These are phyloP conservation scores for Trichoderma simmonsii DNA, from an alignment of 2,329 filamentous ascomycete species.

Conservation along the genomic window DNA sequence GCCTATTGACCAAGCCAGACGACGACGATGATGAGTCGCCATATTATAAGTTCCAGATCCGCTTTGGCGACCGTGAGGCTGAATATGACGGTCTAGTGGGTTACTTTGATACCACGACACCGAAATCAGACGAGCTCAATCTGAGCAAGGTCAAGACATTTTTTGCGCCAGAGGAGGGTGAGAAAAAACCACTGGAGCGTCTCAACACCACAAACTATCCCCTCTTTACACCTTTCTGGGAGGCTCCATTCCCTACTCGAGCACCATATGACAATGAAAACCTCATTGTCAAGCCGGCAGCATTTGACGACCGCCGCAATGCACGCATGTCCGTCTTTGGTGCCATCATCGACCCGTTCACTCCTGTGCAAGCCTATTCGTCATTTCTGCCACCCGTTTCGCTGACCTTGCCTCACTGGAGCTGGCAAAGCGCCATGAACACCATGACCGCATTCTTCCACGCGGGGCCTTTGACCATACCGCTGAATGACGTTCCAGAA, in stretches of 20 bases:
- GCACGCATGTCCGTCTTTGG: neutral
- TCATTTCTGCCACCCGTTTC: slow-evolving; percentile 31
- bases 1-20: neutral
- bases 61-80: neutral
- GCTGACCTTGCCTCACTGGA: slow-evolving; percentile 36
- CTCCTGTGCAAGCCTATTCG: neutral
- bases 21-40: neutral
- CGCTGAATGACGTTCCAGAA: slow-evolving; percentile 10
- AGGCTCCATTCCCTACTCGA: neutral
- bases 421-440: slow-evolving; percentile 35
- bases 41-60: neutral
- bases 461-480: slow-evolving; percentile 31
- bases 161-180: neutral
- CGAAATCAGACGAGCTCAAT: neutral
- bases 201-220: neutral
- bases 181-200: neutral
- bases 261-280: neutral
- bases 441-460: slow-evolving; percentile 42
- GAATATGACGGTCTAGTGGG: neutral
- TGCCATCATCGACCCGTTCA: neutral
- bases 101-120: neutral
- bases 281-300: neutral
- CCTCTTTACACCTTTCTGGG: neutral
- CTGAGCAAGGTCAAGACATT: neutral
- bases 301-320: neutral